Evolutionary conservation across 352 stramenopile species (phyloP), one percentile per base, ranked within the genome.

Genomic region (Globisporangium lucens): DNA sequence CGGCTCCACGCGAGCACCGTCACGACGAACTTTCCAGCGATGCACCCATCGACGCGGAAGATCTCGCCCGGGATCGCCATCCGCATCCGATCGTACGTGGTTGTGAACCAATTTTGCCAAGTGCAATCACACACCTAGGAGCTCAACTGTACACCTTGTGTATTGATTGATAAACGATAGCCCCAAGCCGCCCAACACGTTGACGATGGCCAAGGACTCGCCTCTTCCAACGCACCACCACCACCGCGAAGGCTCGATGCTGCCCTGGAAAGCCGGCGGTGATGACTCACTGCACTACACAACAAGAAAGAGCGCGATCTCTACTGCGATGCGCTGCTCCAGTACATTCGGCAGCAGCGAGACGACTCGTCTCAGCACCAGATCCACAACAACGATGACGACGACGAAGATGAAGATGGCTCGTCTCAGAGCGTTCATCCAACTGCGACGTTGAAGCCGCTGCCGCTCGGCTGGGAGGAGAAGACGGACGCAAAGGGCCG

Each of bases 21-120:
- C 17, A 85, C 73, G 29, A 94, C 86, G 17, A 92, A 91, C 61
- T 94, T 93, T 49, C 84, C 86, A 22, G 86, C 81, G 9, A 92
- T 94, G 86, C 86, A 93, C 56, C 84, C 83, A n/a, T 75, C 75
- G 30, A 93, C 86, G 2, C 80, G 89, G 52, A 83, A 79, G 61
- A 93, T 91, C 57, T 89, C 80, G 7, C 74, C 78, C 4, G 71
- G 69, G 12, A 86, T 77, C 38, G 60, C 62, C n/a, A 89, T 90
- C 66, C 82, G 81, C 62, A 91, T 91, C 66, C 83, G 80, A 13
- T 86, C 82, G 83, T 91, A 67, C 67, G 83, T 81, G 15, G 29
- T 5, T 36, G 3, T 13, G 12, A 15, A 6, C 41, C 0, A 24
- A 38, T 10, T 36, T 7, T 67, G 4, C 53, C 7, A 24, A n/a